Evolutionary conservation across 208 protist species (phyloP).

Genomic region (Wallacemonas collosoma): DNA sequence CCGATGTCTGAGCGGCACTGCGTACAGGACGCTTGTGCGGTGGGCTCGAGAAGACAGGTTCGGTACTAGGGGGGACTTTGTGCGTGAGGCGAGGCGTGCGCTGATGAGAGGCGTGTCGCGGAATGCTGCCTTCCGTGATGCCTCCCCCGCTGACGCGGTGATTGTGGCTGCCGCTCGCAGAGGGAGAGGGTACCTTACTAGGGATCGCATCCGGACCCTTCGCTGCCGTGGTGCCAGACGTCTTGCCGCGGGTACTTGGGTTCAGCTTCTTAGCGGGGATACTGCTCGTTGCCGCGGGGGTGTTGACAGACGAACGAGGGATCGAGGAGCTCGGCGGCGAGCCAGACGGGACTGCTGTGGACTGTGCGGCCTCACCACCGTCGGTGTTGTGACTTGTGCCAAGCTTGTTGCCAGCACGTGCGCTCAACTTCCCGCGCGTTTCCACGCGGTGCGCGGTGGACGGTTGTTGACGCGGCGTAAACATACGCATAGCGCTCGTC

Average conservation of each 20-base stretch:
- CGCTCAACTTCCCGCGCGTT: not conserved
- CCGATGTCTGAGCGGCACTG: not conserved
- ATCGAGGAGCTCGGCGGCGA: not conserved
- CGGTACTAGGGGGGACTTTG: not conserved
- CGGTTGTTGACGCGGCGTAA: slow-evolving; percentile 21
- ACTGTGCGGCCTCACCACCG: not conserved
- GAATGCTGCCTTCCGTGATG: not conserved
- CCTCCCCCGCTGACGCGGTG: not conserved
- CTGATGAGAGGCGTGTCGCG: not conserved
- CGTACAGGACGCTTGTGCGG: not conserved
- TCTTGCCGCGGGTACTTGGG: not conserved
- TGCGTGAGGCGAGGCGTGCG: slow-evolving; percentile 9
- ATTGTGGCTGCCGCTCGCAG: not conserved
- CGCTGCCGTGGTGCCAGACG: not conserved
- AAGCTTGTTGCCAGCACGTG: not conserved
- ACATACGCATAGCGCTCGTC: slow-evolving; percentile 15
- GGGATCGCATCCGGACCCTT: not conserved
- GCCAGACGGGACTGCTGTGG: not conserved
- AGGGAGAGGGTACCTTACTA: not conserved
- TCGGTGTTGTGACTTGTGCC: not conserved
- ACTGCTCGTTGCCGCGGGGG: not conserved
- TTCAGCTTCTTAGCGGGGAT: not conserved
- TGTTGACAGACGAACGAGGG: not conserved
- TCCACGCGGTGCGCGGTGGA: not conserved
- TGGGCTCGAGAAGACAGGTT: not conserved